These are phyloP conservation scores for Spergularia marina DNA, from an alignment of 148 eudicot species.

Conservation along the genomic window DNA sequence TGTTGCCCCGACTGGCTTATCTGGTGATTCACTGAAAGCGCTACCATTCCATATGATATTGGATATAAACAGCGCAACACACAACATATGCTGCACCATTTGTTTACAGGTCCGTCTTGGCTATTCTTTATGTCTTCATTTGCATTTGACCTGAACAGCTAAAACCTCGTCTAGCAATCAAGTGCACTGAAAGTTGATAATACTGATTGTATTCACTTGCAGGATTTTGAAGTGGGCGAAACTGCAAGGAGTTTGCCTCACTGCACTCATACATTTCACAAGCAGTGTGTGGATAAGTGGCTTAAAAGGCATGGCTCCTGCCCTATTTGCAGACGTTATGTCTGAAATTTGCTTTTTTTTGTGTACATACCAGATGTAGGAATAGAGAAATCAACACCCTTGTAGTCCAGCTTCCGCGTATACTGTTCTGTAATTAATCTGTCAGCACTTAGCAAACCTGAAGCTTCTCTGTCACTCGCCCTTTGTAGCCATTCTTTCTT, in stretches of 20 bases:
- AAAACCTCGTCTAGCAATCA: not conserved
- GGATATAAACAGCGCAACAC: slow-evolving; percentile 29
- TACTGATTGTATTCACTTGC: slow-evolving; percentile 20
- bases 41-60: slow-evolving; percentile 44
- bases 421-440: slow-evolving; percentile 23
- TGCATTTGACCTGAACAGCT: not conserved
- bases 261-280: slow-evolving; percentile 53
- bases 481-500: slow-evolving; percentile 19
- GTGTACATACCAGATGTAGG: slow-evolving; percentile 13
- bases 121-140: not conserved
- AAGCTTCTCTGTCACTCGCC: slow-evolving; percentile 14
- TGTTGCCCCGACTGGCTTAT: slow-evolving; percentile 43
- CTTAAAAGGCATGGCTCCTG: slow-evolving; percentile 47
- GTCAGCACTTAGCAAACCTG: slow-evolving; percentile 16
- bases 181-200: not conserved
- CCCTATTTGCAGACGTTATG: slow-evolving; percentile 50
- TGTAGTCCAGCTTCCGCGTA: not conserved
- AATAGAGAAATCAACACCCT: slow-evolving; percentile 5
- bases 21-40: slow-evolving; percentile 37
- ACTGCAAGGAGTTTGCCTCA: slow-evolving; percentile 48
- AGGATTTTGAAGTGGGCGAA: slow-evolving; percentile 60
- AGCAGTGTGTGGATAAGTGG: slow-evolving; percentile 52
- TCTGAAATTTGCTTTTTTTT: slow-evolving; percentile 14
- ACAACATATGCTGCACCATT: slow-evolving; percentile 48
- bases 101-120: slow-evolving; percentile 50